Base-by-base conservation (phyloP, 2,329 filamentous ascomycete species). In the Gyromitra esculenta region DNA sequence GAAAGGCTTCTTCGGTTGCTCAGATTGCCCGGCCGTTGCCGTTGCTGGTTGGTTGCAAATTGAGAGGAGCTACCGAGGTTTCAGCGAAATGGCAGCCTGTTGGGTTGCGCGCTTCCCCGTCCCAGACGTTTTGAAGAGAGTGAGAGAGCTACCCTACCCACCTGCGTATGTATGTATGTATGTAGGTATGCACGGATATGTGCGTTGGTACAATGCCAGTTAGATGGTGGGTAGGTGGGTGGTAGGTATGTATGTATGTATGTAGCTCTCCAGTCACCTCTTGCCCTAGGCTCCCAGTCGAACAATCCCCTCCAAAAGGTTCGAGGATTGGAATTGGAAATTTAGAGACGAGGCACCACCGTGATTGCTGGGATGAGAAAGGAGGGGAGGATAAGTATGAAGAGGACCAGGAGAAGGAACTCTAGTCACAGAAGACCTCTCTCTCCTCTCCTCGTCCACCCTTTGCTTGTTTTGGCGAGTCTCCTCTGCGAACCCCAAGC, bases 21-120 rank as follows among this genome's bases (percentile, higher is more conserved):
- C 64, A 21, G 69, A 70, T 75, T 77, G 59, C 21, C 41, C 64
- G 43, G 75, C 64, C 65, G 60, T 77, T 66, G 37, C 75, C 70
- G 75, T 69, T 69, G 71, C 70, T 73, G 63, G 56, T 57, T 69
- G 48, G 41, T 56, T 66, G 72, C 66, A 71, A 75, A 75, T 75
- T 75, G 72, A 65, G 72, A 35, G 72, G 72, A 75, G 72, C 59
- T 70, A 50, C 66, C 41, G 41, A 59, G 59, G 72, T 75, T 75
- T 75, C 66, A 75, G 72, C 39, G 59, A 75, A 59, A 74, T 37
- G 43, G 57, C 35, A 52, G 37, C 39, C 52, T 18, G 50, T 41
- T 59, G 52, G 15, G n/a, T 35, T 31, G 25, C 52, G 15, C 50
- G 15, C 37, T 60, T 37, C 41, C 35, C 25, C 25, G 25, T 48